Evolutionary conservation across 2,329 filamentous ascomycete genomes (phyloP), one percentile per base, ranked within the genome.

Genomic region (Nothophaeocryptopus gaeumannii): DNA sequence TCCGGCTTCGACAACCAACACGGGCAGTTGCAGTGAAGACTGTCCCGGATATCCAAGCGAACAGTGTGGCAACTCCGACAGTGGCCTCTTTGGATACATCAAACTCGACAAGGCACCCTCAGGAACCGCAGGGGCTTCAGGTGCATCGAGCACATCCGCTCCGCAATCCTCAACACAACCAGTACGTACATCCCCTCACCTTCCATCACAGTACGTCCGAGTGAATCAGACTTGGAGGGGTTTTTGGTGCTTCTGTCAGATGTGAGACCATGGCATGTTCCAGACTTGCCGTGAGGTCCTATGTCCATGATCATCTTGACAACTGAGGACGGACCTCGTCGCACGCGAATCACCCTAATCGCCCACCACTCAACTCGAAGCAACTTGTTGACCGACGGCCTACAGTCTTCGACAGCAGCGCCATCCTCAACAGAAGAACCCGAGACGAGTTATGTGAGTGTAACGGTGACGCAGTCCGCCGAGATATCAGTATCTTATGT

Each of bases 21-120:
- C 66, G 15, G 57, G 59, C 55, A 72, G 73, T 42, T 92, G 88
- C 69, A 69, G 76, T 56, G 67, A 66, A 0, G 43, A 69, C 12
- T 92, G 88, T 59, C 85, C 86, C 8, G 88, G 86, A n/a, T 92
- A 78, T 63, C 80, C 80, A 0, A 31, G 45, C 1, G 85, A 91
- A 55, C 69, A 73, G 9, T 92, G 88, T 62, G 88, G 88, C 53
- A 82, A 80, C 32, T 58, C 62, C 38, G 62, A 66, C 39, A 56
- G 74, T 30, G 74, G 72, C 39, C 62, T 83, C 3, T 92, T 73
- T 61, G 85, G 82, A 42, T 92, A 92, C 65, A 75, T 91, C 47
- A 61, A 74, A 16, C 68, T 87, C 45, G 59, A 60, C 34, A 73
- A 71, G 29, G 50, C 71, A 11, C 79, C 84, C 2, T 79, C 80